These are phyloP conservation scores for Ceratopteris richardii DNA, from an alignment of 75 land plant species.

Conservation along the genomic window DNA sequence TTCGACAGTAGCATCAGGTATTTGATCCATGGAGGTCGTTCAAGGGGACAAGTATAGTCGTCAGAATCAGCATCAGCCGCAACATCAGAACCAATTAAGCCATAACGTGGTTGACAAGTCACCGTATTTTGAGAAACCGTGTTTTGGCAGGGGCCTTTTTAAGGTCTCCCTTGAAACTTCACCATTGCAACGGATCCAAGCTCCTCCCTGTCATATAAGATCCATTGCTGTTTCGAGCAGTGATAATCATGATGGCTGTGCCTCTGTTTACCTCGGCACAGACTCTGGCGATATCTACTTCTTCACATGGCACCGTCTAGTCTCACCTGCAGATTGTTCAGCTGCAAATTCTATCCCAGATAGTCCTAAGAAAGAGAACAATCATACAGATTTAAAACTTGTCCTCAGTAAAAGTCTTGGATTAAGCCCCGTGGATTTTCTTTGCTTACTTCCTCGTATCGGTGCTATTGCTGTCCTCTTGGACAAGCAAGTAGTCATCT, in stretches of 20 bases:
- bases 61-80: not conserved
- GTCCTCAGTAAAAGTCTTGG: slow-evolving; percentile 16
- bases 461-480: slow-evolving; percentile 39
- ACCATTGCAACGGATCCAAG: slow-evolving; percentile 15
- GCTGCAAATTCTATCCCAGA: slow-evolving; percentile 14
- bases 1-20: too few species aligned
- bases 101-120: not conserved
- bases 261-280: slow-evolving; percentile 60
- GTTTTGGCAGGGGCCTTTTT: slow-evolving; percentile 2
- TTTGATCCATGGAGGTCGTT: too few species aligned
- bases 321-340: not conserved
- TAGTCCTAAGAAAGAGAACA: not conserved
- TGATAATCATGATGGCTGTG: slow-evolving; percentile 16
- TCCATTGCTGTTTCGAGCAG: slow-evolving; percentile 31
- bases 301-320: slow-evolving; percentile 10
- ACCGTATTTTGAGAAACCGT: not conserved
- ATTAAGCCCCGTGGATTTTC: slow-evolving; percentile 22
- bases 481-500: slow-evolving; percentile 38
- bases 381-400: slow-evolving; percentile 3
- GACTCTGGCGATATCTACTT: slow-evolving; percentile 38
- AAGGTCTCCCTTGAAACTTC: slow-evolving; percentile 23
- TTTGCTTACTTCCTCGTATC: slow-evolving; percentile 28
- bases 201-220: slow-evolving; percentile 25
- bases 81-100: not conserved
- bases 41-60: too few species aligned